These are phyloP conservation scores for Boechera divaricarpa DNA, from an alignment of 345 rosid genomes.

Conservation along the genomic window DNA sequence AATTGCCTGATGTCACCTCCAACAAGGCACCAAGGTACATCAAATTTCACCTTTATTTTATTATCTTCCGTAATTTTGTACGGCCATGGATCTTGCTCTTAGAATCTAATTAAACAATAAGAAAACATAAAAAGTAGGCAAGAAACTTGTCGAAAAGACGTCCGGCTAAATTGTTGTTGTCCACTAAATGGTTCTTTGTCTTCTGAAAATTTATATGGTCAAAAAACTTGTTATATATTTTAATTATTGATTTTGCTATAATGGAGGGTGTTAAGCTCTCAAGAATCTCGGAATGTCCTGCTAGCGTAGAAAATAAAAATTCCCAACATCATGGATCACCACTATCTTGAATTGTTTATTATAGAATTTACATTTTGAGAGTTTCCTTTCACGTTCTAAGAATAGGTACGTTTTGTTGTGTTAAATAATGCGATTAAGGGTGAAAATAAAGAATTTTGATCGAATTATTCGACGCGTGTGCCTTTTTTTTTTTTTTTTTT, in stretches of 20 bases:
- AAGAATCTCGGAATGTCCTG: conserved; percentile 38
- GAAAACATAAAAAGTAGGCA: conserved; percentile 10
- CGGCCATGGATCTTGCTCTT: conserved; percentile 24
- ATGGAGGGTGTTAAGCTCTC: conserved; percentile 30
- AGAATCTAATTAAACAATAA: conserved; percentile 17
- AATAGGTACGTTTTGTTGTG: conserved; percentile 20
- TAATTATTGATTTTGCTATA: conserved; percentile 7
- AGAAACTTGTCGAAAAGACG: conserved; percentile 36
- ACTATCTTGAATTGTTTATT: conserved; percentile 39
- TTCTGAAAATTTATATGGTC: conserved; percentile 33
- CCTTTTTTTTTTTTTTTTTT: neutral
- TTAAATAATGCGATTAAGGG: conserved; percentile 27
- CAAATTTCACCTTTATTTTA: neutral
- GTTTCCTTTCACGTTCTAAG: conserved; percentile 41
- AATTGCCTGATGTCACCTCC: conserved; percentile 24
- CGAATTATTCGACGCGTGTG: conserved; percentile 36
- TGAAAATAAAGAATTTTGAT: neutral
- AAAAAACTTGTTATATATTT: neutral
- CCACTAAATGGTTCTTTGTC: conserved; percentile 42
- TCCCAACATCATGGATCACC: conserved; percentile 44
- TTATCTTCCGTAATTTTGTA: neutral
- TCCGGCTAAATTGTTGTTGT: conserved; percentile 34
- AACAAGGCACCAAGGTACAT: conserved; percentile 32
- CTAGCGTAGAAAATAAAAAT: neutral
- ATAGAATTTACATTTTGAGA: conserved; percentile 2